Evolutionary conservation across 352 stramenopile species (phyloP), one percentile per base, ranked within the genome.

Genomic region (Phytophthora fragariae): DNA sequence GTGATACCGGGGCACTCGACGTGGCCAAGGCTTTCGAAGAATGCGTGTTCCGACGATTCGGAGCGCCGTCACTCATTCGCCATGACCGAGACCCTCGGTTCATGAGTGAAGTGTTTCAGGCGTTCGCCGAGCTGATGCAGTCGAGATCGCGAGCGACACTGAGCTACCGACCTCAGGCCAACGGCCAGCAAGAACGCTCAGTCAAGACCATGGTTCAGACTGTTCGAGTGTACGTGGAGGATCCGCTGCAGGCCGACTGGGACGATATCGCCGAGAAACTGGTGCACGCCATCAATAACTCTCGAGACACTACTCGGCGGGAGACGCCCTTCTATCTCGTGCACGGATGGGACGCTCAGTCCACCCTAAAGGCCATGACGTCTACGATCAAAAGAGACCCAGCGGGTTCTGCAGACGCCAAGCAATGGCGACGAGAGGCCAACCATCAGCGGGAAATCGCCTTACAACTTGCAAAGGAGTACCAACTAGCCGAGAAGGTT

Each of bases 401-500:
- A 2, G 8, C 21, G 2, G 47, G 8, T 27, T 39, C 17, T 60
- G 33, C 52, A 8, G 17, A 62, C 3, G 24, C 52, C 5, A 7
- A 3, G 0, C 5, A 19, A 15, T 69, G 53, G 35, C 35, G 52
- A 0, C 37, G 37, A 35, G 62, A 62, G 14, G 10, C 11, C 1
- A 62, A 69, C 14, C 50, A 53, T 7, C 39, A 62, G 14, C 62
- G 17, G 1, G 64, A 58, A 8, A 52, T 70, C 6, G 63, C 53
- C 1, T 17, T 58, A 17, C 5, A 27, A 14, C 17, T 63, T 9
- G 24, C 24, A 27, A 27, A 27, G 24, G 24, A 27, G 2, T 27
- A 63, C n/a, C 63, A 63, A 33, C 17, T 35, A 9, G 37, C 15
- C 2, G 47, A 21, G 11, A 59, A 66, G 33, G 46, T 29, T 66